A percentile compares a stretch with the other conserved stretches of the same genome.
Conservation (phyloP, 257 asterid genomes). For the Fraxinus pennsylvanica region DNA sequence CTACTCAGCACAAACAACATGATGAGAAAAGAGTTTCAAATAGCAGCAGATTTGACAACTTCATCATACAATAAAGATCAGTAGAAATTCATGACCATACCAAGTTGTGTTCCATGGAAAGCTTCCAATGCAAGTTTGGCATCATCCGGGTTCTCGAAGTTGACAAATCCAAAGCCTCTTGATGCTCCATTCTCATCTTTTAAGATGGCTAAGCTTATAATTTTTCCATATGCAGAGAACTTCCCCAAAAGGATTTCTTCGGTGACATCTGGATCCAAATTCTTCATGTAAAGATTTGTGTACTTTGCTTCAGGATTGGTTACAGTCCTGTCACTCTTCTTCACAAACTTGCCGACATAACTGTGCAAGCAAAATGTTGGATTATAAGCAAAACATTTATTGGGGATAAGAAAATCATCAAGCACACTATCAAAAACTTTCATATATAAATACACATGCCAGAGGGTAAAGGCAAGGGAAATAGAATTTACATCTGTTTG, state of each 20-base stretch:
- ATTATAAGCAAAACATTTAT: neutral
- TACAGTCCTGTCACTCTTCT: constrained; percentile 47
- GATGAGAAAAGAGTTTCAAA: constrained; percentile 13
- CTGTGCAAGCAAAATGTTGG: constrained; percentile 28
- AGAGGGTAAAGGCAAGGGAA: constrained; percentile 4
- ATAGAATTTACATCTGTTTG: constrained; percentile 44
- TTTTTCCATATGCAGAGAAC: constrained; percentile 58
- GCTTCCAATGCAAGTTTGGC: constrained; percentile 62
- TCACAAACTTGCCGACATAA: constrained; percentile 58
- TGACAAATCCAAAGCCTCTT: constrained; percentile 78
- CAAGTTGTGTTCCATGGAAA: constrained; percentile 64
- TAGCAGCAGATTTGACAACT: neutral
- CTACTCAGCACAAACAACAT: constrained; percentile 35
- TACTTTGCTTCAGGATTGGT: constrained; percentile 41
- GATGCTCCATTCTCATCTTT: constrained; percentile 64
- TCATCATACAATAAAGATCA: constrained; percentile 6
- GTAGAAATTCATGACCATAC: constrained; percentile 36
- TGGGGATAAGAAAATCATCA: neutral
- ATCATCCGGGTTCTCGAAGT: constrained; percentile 58
- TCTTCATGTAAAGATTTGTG: constrained; percentile 62
- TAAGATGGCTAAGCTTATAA: constrained; percentile 48
- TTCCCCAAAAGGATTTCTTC: constrained; percentile 53
- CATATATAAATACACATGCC: neutral
- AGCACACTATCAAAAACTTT: constrained; percentile 11
- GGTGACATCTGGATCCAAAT: constrained; percentile 54